Conservation (phyloP, 345 rosid species). For the Gossypium thurberi region DNA sequence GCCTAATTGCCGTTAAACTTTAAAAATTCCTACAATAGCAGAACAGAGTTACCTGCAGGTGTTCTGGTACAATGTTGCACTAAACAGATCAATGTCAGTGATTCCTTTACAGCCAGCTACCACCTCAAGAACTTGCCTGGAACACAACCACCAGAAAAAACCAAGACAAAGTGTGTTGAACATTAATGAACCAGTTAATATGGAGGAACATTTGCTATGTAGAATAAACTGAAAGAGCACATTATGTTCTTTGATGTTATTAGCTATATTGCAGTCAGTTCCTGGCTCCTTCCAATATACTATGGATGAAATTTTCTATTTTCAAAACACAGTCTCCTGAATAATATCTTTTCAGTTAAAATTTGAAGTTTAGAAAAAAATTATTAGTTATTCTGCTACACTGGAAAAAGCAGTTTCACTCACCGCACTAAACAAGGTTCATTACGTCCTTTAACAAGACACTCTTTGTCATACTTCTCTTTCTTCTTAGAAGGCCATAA, state of each 20-base stretch:
- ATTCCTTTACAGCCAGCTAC: constrained; percentile 86
- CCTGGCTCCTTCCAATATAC: background rate
- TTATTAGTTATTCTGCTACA: background rate
- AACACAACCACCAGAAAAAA: background rate
- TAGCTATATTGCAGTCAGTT: background rate
- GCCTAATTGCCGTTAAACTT: background rate
- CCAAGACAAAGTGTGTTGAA: background rate
- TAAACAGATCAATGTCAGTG: constrained; percentile 46
- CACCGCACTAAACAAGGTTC: constrained; percentile 94
- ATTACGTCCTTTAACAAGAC: constrained; percentile 78
- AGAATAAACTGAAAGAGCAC: background rate
- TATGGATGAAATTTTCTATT: background rate
- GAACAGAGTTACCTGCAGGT: constrained; percentile 63
- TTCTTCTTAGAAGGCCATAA: constrained; percentile 87
- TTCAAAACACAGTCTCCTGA: background rate
- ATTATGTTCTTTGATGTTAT: background rate
- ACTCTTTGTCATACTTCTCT: constrained; percentile 73
- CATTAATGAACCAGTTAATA: background rate
- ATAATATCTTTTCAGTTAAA: background rate
- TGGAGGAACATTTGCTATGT: background rate
- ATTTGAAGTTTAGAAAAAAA: background rate
- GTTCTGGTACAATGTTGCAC: constrained; percentile 73
- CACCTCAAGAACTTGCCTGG: constrained; percentile 93
- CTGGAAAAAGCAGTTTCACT: constrained; percentile 18
- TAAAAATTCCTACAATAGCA: background rate